These are phyloP conservation scores for Nicotiana tabacum DNA, from an alignment of 257 asterid species.

Conservation along the genomic window DNA sequence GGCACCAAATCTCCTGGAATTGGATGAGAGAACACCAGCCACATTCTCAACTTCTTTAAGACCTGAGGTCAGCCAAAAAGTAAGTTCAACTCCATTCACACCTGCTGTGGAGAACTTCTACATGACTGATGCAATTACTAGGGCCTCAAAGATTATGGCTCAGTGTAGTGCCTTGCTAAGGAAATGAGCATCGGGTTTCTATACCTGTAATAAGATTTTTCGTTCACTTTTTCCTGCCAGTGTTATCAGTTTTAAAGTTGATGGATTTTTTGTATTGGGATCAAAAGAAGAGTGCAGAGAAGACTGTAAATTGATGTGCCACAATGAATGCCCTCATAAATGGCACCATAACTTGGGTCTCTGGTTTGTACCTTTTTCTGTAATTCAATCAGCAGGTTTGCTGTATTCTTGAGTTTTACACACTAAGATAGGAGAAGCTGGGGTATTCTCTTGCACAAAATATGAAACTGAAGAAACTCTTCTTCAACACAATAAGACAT, in stretches of 20 bases:
- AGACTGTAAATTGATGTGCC: constrained; percentile 21
- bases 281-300: background rate
- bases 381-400: constrained; percentile 19
- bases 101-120: constrained; percentile 68
- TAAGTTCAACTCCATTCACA: constrained; percentile 50
- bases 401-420: background rate
- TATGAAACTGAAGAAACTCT: background rate
- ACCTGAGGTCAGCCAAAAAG: constrained; percentile 52
- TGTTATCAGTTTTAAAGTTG: constrained; percentile 11
- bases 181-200: constrained; percentile 38
- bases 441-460: background rate
- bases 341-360: constrained; percentile 39
- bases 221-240: constrained; percentile 9
- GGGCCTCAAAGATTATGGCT: constrained; percentile 99
- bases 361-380: constrained; percentile 32
- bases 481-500: background rate
- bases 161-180: constrained; percentile 73
- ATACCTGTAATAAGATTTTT: constrained; percentile 40
- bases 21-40: constrained; percentile 80
- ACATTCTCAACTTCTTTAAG: constrained; percentile 70
- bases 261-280: constrained; percentile 15
- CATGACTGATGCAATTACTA: constrained; percentile 86
- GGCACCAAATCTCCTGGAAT: constrained; percentile 77
- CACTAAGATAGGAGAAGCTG: background rate
- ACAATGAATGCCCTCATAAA: constrained; percentile 41